Base-by-base conservation (phyloP, 2,329 filamentous ascomycete species). In the Malbranchea cinnamomea region DNA sequence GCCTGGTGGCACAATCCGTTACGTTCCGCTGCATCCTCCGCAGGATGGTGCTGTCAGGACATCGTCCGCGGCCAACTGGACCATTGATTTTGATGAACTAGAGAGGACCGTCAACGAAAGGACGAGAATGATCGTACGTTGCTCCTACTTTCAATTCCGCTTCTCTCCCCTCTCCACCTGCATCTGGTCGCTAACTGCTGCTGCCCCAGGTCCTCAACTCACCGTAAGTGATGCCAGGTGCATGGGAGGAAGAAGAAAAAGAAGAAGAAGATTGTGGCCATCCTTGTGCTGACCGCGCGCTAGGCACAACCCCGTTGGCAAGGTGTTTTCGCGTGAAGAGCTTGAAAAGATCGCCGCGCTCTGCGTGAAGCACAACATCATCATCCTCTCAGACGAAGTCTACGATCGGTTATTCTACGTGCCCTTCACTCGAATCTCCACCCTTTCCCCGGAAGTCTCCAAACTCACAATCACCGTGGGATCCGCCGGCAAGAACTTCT, bases 401-500 rank as follows among this genome's bases (percentile, higher is more conserved):
- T 98, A 98, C 53, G 89, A 98, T 54, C 75, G 84, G 15, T 71
- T 98, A 1, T 94, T 78, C 66, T 98, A 95, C 51, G 81, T 84
- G 1, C 87, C 87, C 1, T 98, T 95, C 51, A 95, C 85, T 1
- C 73, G 89, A 44, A 78, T 95, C 32, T 82, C 82, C 14, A 94
- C 84, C 0, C 63, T 98, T 11, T 92, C 83, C 0, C 84, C 85
- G 0, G 84, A 94, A 52, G 74, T 95, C 30, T 84, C 84, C 43
- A 72, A 72, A 35, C 67, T 92, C 41, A 95, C 89, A 4, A 59
- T 98, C 28, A 95, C 89, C 0, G 89, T 98, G 17, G 89, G 89
- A 12, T 93, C 84, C 0, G 89, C 84, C 1, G 89, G 89, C 45
- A 98, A 98, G 68, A 91, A 89, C 63, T 98, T 98, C 57, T 95